A percentile compares a stretch with the other conserved stretches of the same genome.
Evolutionary conservation across 306 rosid species (phyloP).

Genomic region (Cicer arietinum): DNA sequence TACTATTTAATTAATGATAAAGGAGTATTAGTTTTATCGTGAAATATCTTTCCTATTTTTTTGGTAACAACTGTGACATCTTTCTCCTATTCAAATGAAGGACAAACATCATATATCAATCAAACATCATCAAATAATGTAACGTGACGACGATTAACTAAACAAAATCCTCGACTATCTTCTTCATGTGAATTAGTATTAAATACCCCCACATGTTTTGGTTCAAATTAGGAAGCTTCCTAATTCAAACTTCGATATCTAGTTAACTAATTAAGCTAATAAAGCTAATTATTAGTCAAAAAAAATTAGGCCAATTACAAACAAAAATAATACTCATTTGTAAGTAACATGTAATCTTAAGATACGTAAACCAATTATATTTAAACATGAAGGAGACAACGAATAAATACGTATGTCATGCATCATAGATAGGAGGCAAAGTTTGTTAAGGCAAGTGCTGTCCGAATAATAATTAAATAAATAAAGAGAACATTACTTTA

Average conservation of each 20-base stretch:
- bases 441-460: conserved; percentile 42
- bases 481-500: conserved; percentile 40
- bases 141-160: conserved; percentile 57
- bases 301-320: not conserved
- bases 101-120: conserved; percentile 48
- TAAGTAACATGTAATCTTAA: conserved; percentile 46
- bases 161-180: conserved; percentile 48
- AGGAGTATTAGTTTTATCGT: not conserved
- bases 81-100: conserved; percentile 80
- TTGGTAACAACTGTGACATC: conserved; percentile 8
- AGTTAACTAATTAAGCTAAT: not conserved
- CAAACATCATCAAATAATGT: conserved; percentile 48
- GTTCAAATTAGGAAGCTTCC: conserved; percentile 49
- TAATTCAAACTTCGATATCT: not conserved
- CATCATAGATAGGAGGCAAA: conserved; percentile 48
- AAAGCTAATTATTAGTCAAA: not conserved
- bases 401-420: conserved; percentile 35
- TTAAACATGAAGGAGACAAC: conserved; percentile 46
- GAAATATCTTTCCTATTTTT: conserved; percentile 25
- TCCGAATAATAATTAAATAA: conserved; percentile 21
- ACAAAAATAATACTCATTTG: conserved; percentile 42
- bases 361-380: conserved; percentile 21
- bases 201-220: conserved; percentile 64
- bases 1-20: too few relatives aligned
- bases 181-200: conserved; percentile 74